Evolutionary conservation across 2,329 filamentous ascomycete genomes (phyloP).

Genomic region (Domatiomyces catenatus): DNA sequence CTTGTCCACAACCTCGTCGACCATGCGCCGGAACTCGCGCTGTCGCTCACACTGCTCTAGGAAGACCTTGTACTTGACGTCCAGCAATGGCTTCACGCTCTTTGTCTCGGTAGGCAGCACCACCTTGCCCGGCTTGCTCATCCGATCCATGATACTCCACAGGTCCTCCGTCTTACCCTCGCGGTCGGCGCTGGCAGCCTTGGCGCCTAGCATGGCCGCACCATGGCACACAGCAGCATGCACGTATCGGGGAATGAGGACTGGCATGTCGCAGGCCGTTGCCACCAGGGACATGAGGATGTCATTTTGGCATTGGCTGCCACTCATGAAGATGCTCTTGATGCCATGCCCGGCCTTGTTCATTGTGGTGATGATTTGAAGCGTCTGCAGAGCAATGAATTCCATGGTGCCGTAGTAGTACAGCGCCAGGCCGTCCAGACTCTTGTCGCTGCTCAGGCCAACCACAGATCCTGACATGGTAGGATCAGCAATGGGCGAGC

Average conservation of each 20-base stretch:
- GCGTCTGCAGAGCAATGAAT: conserved; percentile 93
- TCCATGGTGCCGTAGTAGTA: conserved; percentile 96
- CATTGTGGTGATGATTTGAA: conserved; percentile 90
- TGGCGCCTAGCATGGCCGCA: conserved; percentile 95
- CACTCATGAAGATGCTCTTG: conserved; percentile 94
- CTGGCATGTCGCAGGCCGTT: conserved; percentile 79
- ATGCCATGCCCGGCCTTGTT: conserved; percentile 79
- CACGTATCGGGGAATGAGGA: conserved; percentile 83
- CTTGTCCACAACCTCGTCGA: conserved; percentile 43
- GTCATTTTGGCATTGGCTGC: conserved; percentile 90
- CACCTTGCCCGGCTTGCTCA: conserved; percentile 83
- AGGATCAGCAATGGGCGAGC: conserved; percentile 80
- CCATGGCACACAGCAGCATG: conserved; percentile 93
- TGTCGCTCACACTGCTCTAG: conserved; percentile 80
- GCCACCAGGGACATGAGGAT: conserved; percentile 85
- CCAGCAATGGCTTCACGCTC: conserved; percentile 62
- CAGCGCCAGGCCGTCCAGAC: conserved; percentile 69
- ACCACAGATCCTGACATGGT: conserved; percentile 85
- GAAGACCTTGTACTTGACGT: conserved; percentile 91
- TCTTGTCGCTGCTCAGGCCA: conserved; percentile 74
- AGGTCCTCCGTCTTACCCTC: conserved; percentile 69
- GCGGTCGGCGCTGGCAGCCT: conserved; percentile 72
- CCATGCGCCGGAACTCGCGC: conserved; percentile 60
- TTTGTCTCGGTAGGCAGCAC: conserved; percentile 59
- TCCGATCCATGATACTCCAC: conserved; percentile 94